phyloP scores from a whole-genome alignment of 495 filamentous ascomycete genomes.

The Aspergillus campestris region DNA sequence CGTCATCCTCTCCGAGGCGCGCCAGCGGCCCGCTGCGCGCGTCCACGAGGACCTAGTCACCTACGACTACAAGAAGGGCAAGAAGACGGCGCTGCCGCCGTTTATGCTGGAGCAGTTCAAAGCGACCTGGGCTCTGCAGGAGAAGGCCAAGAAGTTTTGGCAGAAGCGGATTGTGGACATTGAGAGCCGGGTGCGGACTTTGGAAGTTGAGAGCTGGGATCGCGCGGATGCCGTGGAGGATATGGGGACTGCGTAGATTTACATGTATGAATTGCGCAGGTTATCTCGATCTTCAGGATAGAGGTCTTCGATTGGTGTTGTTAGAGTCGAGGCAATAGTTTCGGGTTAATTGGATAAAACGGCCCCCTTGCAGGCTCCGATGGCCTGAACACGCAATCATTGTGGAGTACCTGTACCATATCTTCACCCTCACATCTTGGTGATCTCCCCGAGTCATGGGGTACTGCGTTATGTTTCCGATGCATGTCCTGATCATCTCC shows the following conservation, averaged over 20 bases:
- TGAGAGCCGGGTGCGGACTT: slow-evolving; percentile 41
- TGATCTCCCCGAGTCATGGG: too few species aligned
- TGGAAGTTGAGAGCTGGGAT: slow-evolving; percentile 75
- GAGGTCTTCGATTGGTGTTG: too few species aligned
- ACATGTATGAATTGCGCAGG: not conserved
- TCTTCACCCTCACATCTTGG: too few species aligned
- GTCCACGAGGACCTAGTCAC: slow-evolving; percentile 76
- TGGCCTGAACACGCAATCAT: too few species aligned
- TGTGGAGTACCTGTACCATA: too few species aligned
- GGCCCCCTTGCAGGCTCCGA: too few species aligned
- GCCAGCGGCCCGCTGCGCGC: slow-evolving; percentile 67
- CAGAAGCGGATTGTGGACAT: slow-evolving; percentile 45
- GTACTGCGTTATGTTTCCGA: too few species aligned
- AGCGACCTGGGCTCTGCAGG: slow-evolving; percentile 58
- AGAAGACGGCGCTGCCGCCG: slow-evolving; percentile 45
- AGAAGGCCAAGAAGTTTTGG: slow-evolving; percentile 44
- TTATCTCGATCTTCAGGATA: too few species aligned
- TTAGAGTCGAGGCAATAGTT: too few species aligned
- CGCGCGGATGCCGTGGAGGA: slow-evolving; percentile 61
- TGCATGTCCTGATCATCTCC: too few species aligned
- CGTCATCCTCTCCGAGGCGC: slow-evolving; percentile 68
- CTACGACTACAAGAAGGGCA: slow-evolving; percentile 66
- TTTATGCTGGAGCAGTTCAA: slow-evolving; percentile 63
- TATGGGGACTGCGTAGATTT: slow-evolving; percentile 41
- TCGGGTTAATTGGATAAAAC: too few species aligned